These are phyloP conservation scores for Ustulina deusta DNA, from an alignment of 2,329 filamentous ascomycete species.

Conservation along the genomic window DNA sequence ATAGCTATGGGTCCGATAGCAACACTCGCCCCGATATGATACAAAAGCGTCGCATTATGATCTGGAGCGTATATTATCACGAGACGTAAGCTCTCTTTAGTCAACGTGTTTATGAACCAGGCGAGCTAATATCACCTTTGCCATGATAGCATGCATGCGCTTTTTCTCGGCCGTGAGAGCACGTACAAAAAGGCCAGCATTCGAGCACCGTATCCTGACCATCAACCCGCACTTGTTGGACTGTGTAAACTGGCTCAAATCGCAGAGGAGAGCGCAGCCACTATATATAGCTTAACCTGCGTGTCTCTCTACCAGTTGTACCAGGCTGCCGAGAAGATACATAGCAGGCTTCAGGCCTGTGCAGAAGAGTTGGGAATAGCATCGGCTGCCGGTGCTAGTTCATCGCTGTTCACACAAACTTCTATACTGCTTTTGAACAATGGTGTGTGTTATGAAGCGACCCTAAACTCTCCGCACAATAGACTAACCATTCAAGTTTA, in stretches of 20 bases:
- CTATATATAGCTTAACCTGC: slow-evolving; percentile 15
- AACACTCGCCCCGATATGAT: slow-evolving; percentile 13
- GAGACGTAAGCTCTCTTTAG: slow-evolving; percentile 22
- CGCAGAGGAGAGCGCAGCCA: slow-evolving; percentile 23
- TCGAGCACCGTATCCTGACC: slow-evolving; percentile 20
- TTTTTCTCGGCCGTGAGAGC: slow-evolving; percentile 29
- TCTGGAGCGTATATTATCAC: slow-evolving; percentile 30
- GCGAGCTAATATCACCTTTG: background rate
- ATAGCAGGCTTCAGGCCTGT: slow-evolving; percentile 24
- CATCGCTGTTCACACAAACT: slow-evolving; percentile 10
- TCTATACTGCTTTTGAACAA: slow-evolving; percentile 27
- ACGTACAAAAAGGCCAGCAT: slow-evolving; percentile 26
- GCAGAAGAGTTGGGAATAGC: slow-evolving; percentile 27
- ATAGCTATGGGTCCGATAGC: slow-evolving; percentile 18
- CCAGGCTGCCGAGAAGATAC: slow-evolving; percentile 27
- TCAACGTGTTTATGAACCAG: background rate
- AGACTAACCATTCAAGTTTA: slow-evolving; percentile 18
- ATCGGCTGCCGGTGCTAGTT: slow-evolving; percentile 19
- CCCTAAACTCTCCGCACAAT: background rate
- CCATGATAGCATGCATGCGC: slow-evolving; percentile 21
- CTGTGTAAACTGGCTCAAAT: slow-evolving; percentile 32
- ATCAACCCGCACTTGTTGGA: slow-evolving; percentile 24
- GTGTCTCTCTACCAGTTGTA: slow-evolving; percentile 27
- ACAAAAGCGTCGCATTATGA: slow-evolving; percentile 27
- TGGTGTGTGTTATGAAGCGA: slow-evolving; percentile 3